Evolutionary conservation across 2,329 filamentous ascomycete species (phyloP).

Genomic region (Knoxdaviesia capensis): DNA sequence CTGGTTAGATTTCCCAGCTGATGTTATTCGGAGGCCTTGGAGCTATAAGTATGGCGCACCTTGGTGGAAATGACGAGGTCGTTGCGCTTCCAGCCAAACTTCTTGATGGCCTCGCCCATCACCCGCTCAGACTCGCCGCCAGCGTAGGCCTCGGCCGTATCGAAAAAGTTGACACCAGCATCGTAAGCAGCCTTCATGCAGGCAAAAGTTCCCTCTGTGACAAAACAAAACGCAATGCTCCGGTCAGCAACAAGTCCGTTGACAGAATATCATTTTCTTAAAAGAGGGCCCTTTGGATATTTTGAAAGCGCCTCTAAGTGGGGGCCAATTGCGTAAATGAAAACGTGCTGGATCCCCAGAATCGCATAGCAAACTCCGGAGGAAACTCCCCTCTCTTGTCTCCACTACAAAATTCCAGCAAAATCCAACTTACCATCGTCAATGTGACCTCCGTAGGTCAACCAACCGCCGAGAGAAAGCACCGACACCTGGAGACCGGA

Average conservation of each 20-base stretch:
- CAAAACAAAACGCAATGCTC: too few relatives aligned
- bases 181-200: conserved; percentile 43
- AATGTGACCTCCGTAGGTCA: conserved; percentile 58
- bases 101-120: conserved; percentile 39
- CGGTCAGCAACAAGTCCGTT: too few relatives aligned
- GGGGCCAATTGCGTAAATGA: too few relatives aligned
- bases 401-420: too few relatives aligned
- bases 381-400: too few relatives aligned
- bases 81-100: conserved; percentile 39
- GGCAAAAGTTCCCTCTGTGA: conserved; percentile 15
- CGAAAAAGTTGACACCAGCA: conserved; percentile 41
- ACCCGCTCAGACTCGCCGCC: conserved; percentile 41
- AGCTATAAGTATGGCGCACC: conserved; percentile 8
- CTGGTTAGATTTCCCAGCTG: too few relatives aligned
- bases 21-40: background rate
- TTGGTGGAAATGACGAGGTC: conserved; percentile 43
- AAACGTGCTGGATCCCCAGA: too few relatives aligned
- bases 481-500: conserved; percentile 56
- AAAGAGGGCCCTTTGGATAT: too few relatives aligned
- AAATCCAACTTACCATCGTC: conserved; percentile 43
- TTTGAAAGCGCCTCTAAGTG: too few relatives aligned
- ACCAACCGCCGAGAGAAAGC: conserved; percentile 51
- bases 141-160: conserved; percentile 36
- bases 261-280: too few relatives aligned
- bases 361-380: too few relatives aligned